phyloP scores from a whole-genome alignment of 75 land plant genomes.

The Larix kaempferi region DNA sequence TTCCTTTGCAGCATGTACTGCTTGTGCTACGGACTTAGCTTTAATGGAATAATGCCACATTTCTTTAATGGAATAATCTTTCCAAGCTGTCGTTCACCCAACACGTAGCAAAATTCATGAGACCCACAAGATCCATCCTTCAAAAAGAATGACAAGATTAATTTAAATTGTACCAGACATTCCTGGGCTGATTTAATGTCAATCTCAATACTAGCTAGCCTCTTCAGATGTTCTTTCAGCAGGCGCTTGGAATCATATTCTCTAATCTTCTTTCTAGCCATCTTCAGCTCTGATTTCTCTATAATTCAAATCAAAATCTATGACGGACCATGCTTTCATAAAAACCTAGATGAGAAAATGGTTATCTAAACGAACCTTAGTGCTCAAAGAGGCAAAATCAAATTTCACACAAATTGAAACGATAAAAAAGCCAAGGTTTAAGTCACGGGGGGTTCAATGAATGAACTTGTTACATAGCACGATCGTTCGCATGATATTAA shows the following conservation, averaged over 20 bases:
- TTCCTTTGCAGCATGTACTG: too few species aligned
- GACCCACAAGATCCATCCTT: not conserved
- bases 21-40: too few species aligned
- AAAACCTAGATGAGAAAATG: not conserved
- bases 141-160: not conserved
- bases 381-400: not conserved
- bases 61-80: too few species aligned
- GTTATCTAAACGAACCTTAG: not conserved
- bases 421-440: too few species aligned
- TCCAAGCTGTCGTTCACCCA: too few species aligned
- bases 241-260: slow-evolving; percentile 94
- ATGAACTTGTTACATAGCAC: too few species aligned
- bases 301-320: not conserved
- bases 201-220: slow-evolving; percentile 57
- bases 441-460: too few species aligned
- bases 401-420: too few species aligned
- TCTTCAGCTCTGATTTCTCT: slow-evolving; percentile 13
- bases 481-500: too few species aligned
- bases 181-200: slow-evolving; percentile 87
- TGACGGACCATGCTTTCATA: not conserved
- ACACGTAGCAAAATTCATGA: not conserved
- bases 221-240: slow-evolving; percentile 86
- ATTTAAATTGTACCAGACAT: not conserved
- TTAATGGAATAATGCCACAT: too few species aligned
- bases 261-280: slow-evolving; percentile 98